Percentiles rank a stretch among this genome's conserved stretches.
Conservation (phyloP, 495 filamentous ascomycete species). For the Endocarpon pusillum region DNA sequence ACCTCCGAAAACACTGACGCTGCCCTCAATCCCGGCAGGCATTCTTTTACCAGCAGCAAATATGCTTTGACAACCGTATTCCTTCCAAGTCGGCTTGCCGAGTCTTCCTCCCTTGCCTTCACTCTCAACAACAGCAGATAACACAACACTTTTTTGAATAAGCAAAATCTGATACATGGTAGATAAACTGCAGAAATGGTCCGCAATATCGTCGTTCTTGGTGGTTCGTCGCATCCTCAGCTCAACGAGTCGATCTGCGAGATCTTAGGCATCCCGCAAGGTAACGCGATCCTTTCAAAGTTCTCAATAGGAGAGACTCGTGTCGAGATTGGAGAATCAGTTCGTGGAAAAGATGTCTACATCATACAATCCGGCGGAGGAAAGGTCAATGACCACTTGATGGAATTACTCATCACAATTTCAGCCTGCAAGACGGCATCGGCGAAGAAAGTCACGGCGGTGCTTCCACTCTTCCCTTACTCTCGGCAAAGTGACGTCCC, state of each 20-base stretch:
- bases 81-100: too few species aligned
- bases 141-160: too few species aligned
- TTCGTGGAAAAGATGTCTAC: constrained; percentile 95
- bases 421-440: constrained; percentile 95
- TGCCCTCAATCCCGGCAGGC: too few species aligned
- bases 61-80: too few species aligned
- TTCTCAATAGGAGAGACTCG: constrained; percentile 90
- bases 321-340: constrained; percentile 87
- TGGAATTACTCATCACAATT: constrained; percentile 91
- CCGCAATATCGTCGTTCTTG: constrained; percentile 86
- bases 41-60: too few species aligned
- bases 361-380: constrained; percentile 83
- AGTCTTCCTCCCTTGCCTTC: background rate
- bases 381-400: constrained; percentile 86
- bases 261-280: constrained; percentile 67
- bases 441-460: constrained; percentile 76
- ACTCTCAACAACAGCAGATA: background rate
- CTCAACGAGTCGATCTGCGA: constrained; percentile 74
- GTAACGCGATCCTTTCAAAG: constrained; percentile 69
- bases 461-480: constrained; percentile 92
- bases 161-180: too few species aligned
- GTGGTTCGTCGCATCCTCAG: constrained; percentile 79
- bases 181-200: constrained; percentile 52
- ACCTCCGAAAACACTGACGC: too few species aligned
- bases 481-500: constrained; percentile 88